These are phyloP conservation scores for Amanita subjunquillea DNA, from an alignment of 768 basidiomycete species.

Conservation along the genomic window DNA sequence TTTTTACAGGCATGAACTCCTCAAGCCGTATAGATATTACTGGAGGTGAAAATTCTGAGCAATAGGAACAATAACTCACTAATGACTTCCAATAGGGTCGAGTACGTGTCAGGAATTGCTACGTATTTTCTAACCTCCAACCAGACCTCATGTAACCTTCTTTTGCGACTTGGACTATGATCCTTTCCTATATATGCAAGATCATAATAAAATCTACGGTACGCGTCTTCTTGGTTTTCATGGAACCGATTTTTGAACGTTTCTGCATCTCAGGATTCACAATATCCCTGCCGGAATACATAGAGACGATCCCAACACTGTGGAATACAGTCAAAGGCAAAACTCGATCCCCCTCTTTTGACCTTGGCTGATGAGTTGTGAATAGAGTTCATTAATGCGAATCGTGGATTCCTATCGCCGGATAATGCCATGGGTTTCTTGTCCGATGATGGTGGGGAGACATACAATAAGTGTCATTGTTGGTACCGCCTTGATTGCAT, in stretches of 20 bases:
- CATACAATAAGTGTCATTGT: conserved; percentile 76
- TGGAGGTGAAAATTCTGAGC: conserved; percentile 40
- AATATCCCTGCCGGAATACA: conserved; percentile 74
- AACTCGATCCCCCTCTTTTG: conserved; percentile 3
- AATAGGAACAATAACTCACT: background rate
- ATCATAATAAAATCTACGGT: conserved; percentile 81
- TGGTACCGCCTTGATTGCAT: conserved; percentile 12
- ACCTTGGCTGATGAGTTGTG: background rate
- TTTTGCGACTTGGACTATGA: conserved; percentile 85
- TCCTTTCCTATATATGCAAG: conserved; percentile 84
- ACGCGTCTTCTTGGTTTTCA: background rate
- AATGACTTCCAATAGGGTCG: conserved; percentile 23
- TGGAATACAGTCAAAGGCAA: conserved; percentile 71
- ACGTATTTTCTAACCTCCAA: conserved; percentile 1
- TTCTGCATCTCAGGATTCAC: conserved; percentile 56
- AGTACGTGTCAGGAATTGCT: conserved; percentile 21
- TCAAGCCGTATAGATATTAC: conserved; percentile 78
- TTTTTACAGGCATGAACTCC: conserved; percentile 78
- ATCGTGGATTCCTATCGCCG: conserved; percentile 49
- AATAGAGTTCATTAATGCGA: conserved; percentile 62
- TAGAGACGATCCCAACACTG: conserved; percentile 76
- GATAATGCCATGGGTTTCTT: conserved; percentile 79
- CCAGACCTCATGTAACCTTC: conserved; percentile 74
- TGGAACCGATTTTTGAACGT: background rate
- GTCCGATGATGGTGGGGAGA: conserved; percentile 63